Conservation (phyloP, 1,284 basidiomycete genomes). For the Cutaneotrichosporon mucoides region DNA sequence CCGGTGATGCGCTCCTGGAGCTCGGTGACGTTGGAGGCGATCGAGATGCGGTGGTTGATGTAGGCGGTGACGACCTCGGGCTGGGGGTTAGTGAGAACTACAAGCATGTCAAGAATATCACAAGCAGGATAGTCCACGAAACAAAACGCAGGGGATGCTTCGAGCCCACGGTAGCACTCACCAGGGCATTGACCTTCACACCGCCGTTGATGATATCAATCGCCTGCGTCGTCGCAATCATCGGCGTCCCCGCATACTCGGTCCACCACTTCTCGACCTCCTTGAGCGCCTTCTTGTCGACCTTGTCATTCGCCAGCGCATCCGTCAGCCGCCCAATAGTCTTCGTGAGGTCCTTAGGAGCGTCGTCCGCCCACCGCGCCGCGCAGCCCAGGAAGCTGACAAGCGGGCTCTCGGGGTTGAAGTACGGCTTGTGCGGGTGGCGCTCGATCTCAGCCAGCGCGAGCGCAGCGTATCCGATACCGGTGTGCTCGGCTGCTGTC, state of each 20-base stretch:
- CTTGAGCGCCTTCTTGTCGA: slow-evolving; percentile 35
- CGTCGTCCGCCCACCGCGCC: slow-evolving; percentile 26
- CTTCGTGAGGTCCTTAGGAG: slow-evolving; percentile 25
- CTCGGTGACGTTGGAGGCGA: slow-evolving; percentile 33
- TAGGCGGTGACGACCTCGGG: slow-evolving; percentile 42
- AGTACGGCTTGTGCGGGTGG: slow-evolving; percentile 33
- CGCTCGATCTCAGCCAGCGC: slow-evolving; percentile 41
- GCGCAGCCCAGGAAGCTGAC: slow-evolving; percentile 31
- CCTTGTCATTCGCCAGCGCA: slow-evolving; percentile 21
- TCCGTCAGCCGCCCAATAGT: slow-evolving; percentile 23
- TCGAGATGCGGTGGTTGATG: slow-evolving; percentile 44
- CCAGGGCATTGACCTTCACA: slow-evolving; percentile 44
- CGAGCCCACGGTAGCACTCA: not conserved
- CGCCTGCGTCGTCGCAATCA: slow-evolving; percentile 44
- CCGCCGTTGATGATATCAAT: slow-evolving; percentile 44
- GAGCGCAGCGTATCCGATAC: slow-evolving; percentile 43
- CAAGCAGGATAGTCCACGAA: no score
- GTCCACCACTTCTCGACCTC: slow-evolving; percentile 30
- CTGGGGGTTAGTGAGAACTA: not conserved
- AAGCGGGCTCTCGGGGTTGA: slow-evolving; percentile 30
- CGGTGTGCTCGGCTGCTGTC: slow-evolving; percentile 36
- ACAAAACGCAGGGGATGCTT: no score
- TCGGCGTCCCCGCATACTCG: slow-evolving; percentile 18
- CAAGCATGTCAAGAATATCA: no score
- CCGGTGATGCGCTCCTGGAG: slow-evolving; percentile 34